phyloP scores from a whole-genome alignment of 352 stramenopile genomes.

The Globisporangium middletonii region DNA sequence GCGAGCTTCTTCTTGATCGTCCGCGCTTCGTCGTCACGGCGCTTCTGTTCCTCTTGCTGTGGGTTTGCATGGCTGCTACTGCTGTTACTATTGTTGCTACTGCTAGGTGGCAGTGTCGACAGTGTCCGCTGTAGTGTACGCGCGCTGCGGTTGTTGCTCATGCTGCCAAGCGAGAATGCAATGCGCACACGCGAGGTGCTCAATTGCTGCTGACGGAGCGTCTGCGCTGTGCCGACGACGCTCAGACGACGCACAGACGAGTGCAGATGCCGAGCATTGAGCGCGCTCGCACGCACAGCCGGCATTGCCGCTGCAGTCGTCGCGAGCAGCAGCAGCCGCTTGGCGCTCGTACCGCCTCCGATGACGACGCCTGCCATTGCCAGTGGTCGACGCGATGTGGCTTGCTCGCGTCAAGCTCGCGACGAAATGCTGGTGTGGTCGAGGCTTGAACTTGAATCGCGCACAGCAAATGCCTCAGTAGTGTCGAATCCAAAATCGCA shows the following conservation, averaged over 20 bases:
- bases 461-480: too few relatives aligned
- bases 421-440: too few relatives aligned
- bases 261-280: neutral
- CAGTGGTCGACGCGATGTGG: neutral
- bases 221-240: neutral
- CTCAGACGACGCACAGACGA: slow-evolving; percentile 1
- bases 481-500: too few relatives aligned
- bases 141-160: slow-evolving; percentile 11
- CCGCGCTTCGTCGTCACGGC: slow-evolving; percentile 16
- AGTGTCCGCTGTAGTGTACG: neutral
- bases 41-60: slow-evolving; percentile 15
- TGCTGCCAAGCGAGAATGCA: neutral
- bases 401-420: too few relatives aligned
- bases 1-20: slow-evolving; percentile 45
- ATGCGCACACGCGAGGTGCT: neutral
- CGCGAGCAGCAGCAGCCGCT: slow-evolving; percentile 7
- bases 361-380: neutral
- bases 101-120: slow-evolving; percentile 7
- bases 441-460: neutral
- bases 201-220: neutral
- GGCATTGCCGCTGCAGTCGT: neutral
- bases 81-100: slow-evolving; percentile 1
- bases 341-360: neutral
- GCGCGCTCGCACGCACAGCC: neutral
- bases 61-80: neutral